Conservation (phyloP, 768 basidiomycete species). For the Lentinula edodes region DNA sequence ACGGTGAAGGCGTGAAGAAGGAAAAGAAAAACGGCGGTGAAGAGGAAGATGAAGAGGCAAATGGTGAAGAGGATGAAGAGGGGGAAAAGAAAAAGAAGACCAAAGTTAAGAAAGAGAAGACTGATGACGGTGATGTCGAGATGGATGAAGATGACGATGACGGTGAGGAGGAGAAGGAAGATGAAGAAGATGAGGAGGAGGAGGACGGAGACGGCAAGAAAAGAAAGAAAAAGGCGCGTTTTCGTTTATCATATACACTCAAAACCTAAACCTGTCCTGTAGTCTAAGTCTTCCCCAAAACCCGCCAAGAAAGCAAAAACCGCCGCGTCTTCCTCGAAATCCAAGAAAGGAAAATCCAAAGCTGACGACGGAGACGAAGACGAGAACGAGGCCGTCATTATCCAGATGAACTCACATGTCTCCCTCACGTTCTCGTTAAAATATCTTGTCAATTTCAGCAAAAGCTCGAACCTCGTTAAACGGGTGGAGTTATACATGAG, state of each 20-base stretch:
- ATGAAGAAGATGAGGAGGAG: constrained; percentile 46
- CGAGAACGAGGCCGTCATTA: constrained; percentile 51
- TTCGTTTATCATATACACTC: neutral
- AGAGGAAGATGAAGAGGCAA: constrained; percentile 31
- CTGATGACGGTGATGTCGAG: constrained; percentile 39
- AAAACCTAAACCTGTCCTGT: neutral
- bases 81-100: constrained; percentile 35
- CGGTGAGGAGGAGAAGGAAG: constrained; percentile 42
- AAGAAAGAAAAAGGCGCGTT: constrained; percentile 58
- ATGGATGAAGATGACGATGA: constrained; percentile 47
- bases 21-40: constrained; percentile 30
- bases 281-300: constrained; percentile 19
- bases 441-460: constrained; percentile 95
- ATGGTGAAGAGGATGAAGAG: constrained; percentile 29
- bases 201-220: constrained; percentile 56
- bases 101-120: constrained; percentile 37
- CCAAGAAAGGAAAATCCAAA: constrained; percentile 57
- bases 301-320: constrained; percentile 42
- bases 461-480: constrained; percentile 69
- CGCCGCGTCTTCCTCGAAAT: constrained; percentile 23
- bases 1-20: constrained; percentile 31
- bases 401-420: constrained; percentile 89
- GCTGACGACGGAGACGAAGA: constrained; percentile 51
- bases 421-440: constrained; percentile 93
- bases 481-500: constrained; percentile 84